Base-by-base conservation (phyloP, 78 protist species). In the Dictyostelium purpureum region DNA sequence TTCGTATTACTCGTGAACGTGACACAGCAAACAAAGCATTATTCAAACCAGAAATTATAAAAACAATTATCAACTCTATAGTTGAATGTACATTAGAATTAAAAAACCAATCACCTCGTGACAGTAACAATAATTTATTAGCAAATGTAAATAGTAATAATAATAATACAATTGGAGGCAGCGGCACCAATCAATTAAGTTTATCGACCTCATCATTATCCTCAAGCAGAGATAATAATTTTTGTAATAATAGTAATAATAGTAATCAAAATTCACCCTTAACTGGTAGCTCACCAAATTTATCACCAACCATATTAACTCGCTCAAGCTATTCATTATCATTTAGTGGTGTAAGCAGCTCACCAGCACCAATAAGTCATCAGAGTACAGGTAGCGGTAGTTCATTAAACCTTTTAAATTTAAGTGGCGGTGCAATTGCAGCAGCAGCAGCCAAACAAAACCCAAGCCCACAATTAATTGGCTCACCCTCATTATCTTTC, bases 41-140 rank as follows among this genome's bases (percentile, higher is more conserved):
- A 66, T 73, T 85, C 59, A 66, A 85, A 52, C 82, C 80, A 16
- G 38, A 49, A 31, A 79, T 85, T 11, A 19, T 85, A 26, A 47
- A 43, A 9, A 14, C 51, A 14, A 85, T 85, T 59, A 47, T 85
- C 66, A 77, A 73, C 51, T 49, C 74, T 19, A 52, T 85, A 38
- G 92, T 85, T n/a, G 73, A 82, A 11, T 63, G 79, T 42, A 38
- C 71, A 24, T 69, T 82, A 21, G 80, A 82, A 28, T 6, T 59
- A 6, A 47, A 56, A 35, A 45, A 49, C 51, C 24, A 63, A 28
- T 38, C 24, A 57, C 7, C 24, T 5, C n/a, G 47, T 16, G 10
- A 19, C 4, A 14, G 37, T 2, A 31, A 66, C 21, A 63, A 35
- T 19, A 63, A 26, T 14, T 12, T n/a, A n/a, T n/a, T n/a, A n/a